Percentiles rank a stretch among this genome's conserved stretches.
phyloP scores from a whole-genome alignment of 2,329 filamentous ascomycete genomes.

The Pseudocercospora cruenta region DNA sequence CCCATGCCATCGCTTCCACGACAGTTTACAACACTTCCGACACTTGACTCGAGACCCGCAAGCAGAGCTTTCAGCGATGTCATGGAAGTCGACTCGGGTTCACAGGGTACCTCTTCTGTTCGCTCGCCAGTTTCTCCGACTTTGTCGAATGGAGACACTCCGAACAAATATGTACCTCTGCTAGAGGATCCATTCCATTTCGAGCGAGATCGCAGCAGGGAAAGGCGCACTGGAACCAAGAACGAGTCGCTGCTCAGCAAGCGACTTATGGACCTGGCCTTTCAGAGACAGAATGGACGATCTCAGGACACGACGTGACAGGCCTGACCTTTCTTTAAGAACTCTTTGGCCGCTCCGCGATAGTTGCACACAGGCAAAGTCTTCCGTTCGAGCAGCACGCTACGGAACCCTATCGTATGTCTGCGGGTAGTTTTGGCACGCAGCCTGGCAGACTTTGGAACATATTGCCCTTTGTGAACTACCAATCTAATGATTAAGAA shows the following conservation, averaged over 20 bases:
- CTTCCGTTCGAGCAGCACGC: no score
- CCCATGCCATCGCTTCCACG: conserved; percentile 34
- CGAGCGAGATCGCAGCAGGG: conserved; percentile 53
- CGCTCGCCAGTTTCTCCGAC: conserved; percentile 25
- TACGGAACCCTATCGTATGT: no score
- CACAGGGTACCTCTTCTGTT: conserved; percentile 21
- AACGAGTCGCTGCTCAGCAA: conserved; percentile 66
- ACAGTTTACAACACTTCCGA: conserved; percentile 29
- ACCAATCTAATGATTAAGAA: background rate
- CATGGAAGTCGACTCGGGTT: conserved; percentile 32
- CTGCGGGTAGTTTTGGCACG: no score
- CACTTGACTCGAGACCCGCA: conserved; percentile 35
- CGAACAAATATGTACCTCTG: conserved; percentile 4
- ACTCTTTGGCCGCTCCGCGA: no score
- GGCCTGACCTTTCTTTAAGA: background rate
- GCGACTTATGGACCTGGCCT: conserved; percentile 64
- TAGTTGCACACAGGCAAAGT: no score
- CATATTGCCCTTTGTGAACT: background rate
- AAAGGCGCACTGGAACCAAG: conserved; percentile 70
- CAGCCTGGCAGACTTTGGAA: background rate
- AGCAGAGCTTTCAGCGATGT: conserved; percentile 34
- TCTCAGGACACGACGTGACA: background rate
- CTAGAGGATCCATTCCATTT: conserved; percentile 33
- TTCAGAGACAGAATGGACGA: conserved; percentile 23
- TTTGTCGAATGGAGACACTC: conserved; percentile 19